Evolutionary conservation across 768 basidiomycete genomes (phyloP).

Genomic region (Suillus cothurnatus): DNA sequence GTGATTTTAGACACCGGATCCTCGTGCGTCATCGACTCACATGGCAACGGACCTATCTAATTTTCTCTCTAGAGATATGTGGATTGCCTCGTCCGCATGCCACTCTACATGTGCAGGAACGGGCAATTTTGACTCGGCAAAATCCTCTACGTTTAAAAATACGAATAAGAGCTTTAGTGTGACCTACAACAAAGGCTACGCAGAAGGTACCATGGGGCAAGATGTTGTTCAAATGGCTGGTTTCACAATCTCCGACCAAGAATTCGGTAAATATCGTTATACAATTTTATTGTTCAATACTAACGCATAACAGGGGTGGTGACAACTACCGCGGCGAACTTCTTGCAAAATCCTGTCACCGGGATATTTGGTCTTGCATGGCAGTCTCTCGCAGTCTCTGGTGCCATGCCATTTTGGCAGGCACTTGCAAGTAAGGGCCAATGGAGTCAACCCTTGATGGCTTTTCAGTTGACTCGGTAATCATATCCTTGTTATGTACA

Average conservation of each 20-base stretch:
- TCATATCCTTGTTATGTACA: background rate
- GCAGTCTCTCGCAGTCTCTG: slow-evolving; percentile 54
- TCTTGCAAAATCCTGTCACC: slow-evolving; percentile 52
- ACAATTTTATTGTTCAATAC: background rate
- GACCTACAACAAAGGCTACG: slow-evolving; percentile 49
- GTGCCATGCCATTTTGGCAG: slow-evolving; percentile 69
- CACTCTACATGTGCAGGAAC: slow-evolving; percentile 34
- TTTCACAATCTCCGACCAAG: slow-evolving; percentile 58
- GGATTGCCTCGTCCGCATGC: slow-evolving; percentile 45
- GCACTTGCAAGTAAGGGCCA: slow-evolving; percentile 44
- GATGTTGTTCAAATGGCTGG: slow-evolving; percentile 78
- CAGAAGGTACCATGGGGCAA: slow-evolving; percentile 45
- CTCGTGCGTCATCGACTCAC: slow-evolving; percentile 34
- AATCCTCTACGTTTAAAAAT: slow-evolving; percentile 39
- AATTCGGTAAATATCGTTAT: slow-evolving; percentile 46
- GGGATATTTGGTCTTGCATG: slow-evolving; percentile 81
- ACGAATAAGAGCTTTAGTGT: slow-evolving; percentile 38
- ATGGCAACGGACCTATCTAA: background rate
- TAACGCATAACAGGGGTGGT: slow-evolving; percentile 42
- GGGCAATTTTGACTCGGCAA: slow-evolving; percentile 33
- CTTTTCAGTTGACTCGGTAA: slow-evolving; percentile 63
- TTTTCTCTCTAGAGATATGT: slow-evolving; percentile 46
- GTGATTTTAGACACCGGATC: slow-evolving; percentile 57
- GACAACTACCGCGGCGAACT: slow-evolving; percentile 33
- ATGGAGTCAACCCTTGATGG: slow-evolving; percentile 56